Evolutionary conservation across 306 rosid species (phyloP).

Genomic region (Vigna nakashimae): DNA sequence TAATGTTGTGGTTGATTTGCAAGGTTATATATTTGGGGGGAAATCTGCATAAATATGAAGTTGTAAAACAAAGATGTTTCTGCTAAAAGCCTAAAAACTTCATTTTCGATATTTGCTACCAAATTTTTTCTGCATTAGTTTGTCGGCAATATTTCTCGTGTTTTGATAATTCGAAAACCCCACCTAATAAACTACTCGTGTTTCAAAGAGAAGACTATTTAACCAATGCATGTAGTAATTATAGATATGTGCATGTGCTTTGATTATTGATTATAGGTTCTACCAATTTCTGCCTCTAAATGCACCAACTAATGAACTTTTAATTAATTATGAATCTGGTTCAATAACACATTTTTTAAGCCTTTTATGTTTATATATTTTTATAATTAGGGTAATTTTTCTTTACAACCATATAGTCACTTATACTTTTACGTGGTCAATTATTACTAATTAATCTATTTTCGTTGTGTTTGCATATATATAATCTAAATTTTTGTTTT

Average conservation of each 20-base stretch:
- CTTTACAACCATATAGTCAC: neutral
- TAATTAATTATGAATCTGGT: neutral
- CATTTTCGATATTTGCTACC: constrained; percentile 44
- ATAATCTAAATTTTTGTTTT: neutral
- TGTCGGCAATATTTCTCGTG: constrained; percentile 52
- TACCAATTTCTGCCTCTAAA: neutral
- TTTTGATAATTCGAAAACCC: constrained; percentile 30
- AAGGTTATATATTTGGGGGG: neutral
- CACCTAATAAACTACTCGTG: constrained; percentile 35
- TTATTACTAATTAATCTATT: too few relatives aligned
- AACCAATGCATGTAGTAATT: neutral
- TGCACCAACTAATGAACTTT: neutral
- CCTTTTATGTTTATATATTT: too few relatives aligned
- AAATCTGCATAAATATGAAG: constrained; percentile 12
- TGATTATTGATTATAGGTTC: neutral
- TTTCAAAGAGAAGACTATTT: constrained; percentile 7
- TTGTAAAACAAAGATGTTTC: constrained; percentile 34
- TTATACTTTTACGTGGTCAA: neutral
- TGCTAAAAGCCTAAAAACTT: constrained; percentile 51
- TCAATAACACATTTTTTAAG: neutral
- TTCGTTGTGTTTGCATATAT: neutral
- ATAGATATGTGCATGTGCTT: neutral
- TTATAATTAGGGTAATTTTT: neutral
- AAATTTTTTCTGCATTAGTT: constrained; percentile 45
- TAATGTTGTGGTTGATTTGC: constrained; percentile 28